Evolutionary conservation across 306 rosid genomes (phyloP).

Genomic region (Rubus parviflorus): DNA sequence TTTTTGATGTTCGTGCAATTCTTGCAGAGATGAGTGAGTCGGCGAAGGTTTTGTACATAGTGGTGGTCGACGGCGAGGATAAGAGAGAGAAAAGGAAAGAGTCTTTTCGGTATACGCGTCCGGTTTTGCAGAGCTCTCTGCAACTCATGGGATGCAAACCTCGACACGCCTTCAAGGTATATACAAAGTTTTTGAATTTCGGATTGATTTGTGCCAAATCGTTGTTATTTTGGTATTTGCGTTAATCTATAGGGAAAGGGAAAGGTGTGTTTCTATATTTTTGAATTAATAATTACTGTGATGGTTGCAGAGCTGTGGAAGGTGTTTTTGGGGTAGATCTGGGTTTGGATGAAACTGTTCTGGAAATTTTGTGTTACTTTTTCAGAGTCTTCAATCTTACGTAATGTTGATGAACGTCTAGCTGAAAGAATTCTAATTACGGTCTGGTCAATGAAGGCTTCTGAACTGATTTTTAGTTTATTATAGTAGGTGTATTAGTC

Average conservation of each 20-base stretch:
- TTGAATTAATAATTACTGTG: background rate
- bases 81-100: conserved; percentile 48
- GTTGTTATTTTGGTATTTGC: background rate
- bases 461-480: background rate
- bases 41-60: conserved; percentile 55
- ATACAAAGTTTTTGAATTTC: conserved; percentile 1
- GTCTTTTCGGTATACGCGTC: conserved; percentile 74
- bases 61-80: conserved; percentile 62
- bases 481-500: conserved; percentile 4
- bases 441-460: conserved; percentile 14
- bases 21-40: conserved; percentile 44
- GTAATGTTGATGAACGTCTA: conserved; percentile 14
- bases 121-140: conserved; percentile 76
- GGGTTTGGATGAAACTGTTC: conserved; percentile 25
- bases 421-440: background rate
- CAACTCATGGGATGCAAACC: conserved; percentile 97
- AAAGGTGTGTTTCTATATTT: background rate
- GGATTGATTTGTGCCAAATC: background rate
- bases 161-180: conserved; percentile 90
- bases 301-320: too few relatives aligned
- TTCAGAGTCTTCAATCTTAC: conserved; percentile 3
- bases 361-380: conserved; percentile 8
- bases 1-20: too few relatives aligned
- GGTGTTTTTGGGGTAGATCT: conserved; percentile 30
- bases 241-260: background rate